phyloP scores from a whole-genome alignment of 2,329 filamentous ascomycete species.

The Talaromyces sp. region DNA sequence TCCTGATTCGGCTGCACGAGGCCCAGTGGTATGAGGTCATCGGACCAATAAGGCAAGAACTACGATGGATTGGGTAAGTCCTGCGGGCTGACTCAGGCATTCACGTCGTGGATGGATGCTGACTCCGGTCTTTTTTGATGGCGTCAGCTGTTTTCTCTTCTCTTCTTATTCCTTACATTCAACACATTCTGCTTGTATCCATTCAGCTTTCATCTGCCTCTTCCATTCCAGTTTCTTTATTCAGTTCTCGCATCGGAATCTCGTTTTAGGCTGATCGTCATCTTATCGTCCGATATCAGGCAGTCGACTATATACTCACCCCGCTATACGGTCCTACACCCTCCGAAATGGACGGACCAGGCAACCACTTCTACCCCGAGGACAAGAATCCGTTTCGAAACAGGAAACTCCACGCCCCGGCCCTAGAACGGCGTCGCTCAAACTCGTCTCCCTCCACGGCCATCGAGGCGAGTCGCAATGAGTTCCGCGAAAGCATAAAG shows the following conservation, averaged over 20 bases:
- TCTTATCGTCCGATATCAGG: constrained; percentile 42
- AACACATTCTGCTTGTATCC: not conserved
- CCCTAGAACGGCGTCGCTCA: constrained; percentile 12
- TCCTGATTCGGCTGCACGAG: not conserved
- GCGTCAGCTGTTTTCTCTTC: not conserved
- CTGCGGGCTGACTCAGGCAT: constrained; percentile 32
- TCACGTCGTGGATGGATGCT: constrained; percentile 10
- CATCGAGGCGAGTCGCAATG: constrained; percentile 13
- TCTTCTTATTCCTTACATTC: not conserved
- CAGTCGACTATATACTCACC: constrained; percentile 62
- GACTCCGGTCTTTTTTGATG: constrained; percentile 13
- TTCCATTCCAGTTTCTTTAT: not conserved
- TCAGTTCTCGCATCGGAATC: not conserved
- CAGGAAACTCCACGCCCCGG: not conserved
- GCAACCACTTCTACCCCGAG: constrained; percentile 50
- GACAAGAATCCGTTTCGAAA: constrained; percentile 16
- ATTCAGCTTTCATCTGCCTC: not conserved
- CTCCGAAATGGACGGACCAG: constrained; percentile 61
- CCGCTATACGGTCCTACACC: constrained; percentile 65
- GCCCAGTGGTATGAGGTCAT: constrained; percentile 11
- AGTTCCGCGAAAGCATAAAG: constrained; percentile 13
- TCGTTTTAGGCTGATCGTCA: not conserved
- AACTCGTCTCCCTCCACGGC: constrained; percentile 5
- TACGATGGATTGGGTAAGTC: constrained; percentile 43
- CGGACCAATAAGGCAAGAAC: not conserved